These are phyloP conservation scores for Fusarium sp. DNA, from an alignment of 2,329 filamentous ascomycete species.

Conservation along the genomic window DNA sequence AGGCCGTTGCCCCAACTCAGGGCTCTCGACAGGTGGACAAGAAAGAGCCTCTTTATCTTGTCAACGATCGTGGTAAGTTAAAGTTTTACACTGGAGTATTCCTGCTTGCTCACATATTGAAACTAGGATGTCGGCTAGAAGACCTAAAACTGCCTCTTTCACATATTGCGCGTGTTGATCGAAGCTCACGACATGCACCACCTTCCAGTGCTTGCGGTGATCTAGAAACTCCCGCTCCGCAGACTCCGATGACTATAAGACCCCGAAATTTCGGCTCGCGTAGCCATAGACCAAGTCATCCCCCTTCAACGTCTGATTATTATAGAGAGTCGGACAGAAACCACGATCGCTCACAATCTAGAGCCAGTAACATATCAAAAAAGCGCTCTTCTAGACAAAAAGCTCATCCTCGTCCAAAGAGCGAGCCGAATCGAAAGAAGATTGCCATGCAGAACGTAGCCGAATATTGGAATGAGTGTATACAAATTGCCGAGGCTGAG, in stretches of 20 bases:
- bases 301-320: slow-evolving; percentile 1
- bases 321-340: slow-evolving; percentile 4
- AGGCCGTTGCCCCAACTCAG: not conserved
- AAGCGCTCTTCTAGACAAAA: slow-evolving; percentile 46
- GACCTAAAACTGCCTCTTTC: slow-evolving; percentile 27
- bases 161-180: slow-evolving; percentile 6
- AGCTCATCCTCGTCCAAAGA: slow-evolving; percentile 1
- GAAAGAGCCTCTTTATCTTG: not conserved
- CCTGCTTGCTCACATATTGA: not conserved
- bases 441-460: slow-evolving; percentile 52
- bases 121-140: slow-evolving; percentile 8
- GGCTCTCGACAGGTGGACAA: not conserved
- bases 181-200: slow-evolving; percentile 14
- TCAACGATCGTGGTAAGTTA: not conserved
- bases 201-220: slow-evolving; percentile 51
- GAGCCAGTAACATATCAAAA: slow-evolving; percentile 53
- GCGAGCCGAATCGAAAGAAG: slow-evolving; percentile 47
- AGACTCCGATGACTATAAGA: slow-evolving; percentile 32
- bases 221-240: slow-evolving; percentile 48
- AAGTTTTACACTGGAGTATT: not conserved
- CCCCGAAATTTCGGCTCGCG: not conserved
- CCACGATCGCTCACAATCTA: slow-evolving; percentile 46
- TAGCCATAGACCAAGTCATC: slow-evolving; percentile 16
- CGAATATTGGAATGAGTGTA: slow-evolving; percentile 53
- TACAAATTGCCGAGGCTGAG: slow-evolving; percentile 51